Evolutionary conservation across 306 rosid genomes (phyloP).

Genomic region (Quercus berberidifolia): DNA sequence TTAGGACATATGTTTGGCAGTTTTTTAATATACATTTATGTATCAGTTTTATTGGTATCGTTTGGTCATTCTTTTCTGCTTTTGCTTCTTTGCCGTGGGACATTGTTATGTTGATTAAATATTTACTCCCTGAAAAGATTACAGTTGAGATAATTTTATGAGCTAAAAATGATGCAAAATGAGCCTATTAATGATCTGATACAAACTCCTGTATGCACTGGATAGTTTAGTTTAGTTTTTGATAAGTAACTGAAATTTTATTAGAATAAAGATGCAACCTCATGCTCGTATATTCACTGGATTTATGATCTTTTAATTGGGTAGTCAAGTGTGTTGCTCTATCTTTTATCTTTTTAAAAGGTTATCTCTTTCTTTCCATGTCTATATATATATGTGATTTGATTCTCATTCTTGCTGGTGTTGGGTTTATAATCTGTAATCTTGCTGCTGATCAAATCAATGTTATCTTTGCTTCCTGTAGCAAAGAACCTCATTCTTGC

Average conservation of each 20-base stretch:
- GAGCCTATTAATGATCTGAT: neutral
- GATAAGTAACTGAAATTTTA: too few relatives aligned
- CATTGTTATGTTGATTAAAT: neutral
- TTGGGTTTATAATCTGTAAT: neutral
- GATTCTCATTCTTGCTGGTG: neutral
- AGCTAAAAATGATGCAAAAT: neutral
- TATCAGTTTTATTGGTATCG: neutral
- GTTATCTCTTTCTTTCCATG: neutral
- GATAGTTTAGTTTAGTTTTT: too few relatives aligned
- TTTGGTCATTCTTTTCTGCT: neutral
- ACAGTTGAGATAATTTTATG: neutral
- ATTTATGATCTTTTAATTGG: neutral
- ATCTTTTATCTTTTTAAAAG: neutral
- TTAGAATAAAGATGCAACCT: too few relatives aligned
- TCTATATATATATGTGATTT: neutral
- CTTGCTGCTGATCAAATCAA: constrained; percentile 11
- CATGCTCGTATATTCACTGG: neutral
- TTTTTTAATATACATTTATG: neutral
- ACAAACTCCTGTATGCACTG: neutral
- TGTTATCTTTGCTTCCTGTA: constrained; percentile 38
- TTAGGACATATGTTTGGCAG: neutral
- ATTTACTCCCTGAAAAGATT: neutral
- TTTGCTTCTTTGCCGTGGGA: neutral
- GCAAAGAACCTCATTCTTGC: constrained; percentile 95
- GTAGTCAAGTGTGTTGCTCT: neutral